Base-by-base conservation (phyloP, 1,284 basidiomycete species). In the Porogramme epimiltina region DNA sequence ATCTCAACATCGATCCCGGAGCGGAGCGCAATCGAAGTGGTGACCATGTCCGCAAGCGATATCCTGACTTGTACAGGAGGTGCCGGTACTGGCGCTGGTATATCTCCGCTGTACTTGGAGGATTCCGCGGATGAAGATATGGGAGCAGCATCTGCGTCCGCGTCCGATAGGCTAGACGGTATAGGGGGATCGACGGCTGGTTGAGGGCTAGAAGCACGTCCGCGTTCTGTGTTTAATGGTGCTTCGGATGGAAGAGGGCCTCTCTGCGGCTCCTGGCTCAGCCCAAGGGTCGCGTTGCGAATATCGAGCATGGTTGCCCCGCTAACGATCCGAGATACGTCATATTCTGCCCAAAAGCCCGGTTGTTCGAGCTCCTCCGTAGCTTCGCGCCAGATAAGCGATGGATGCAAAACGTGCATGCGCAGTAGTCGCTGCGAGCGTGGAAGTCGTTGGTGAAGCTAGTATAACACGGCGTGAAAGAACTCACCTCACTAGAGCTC, bases 281-380 rank as follows among this genome's bases (percentile, higher is more conserved):
- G 31, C 15, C 56, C 58, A 11, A 82, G 62, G 20, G 78, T 73
- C 3, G 77, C 77, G 54, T 83, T 83, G 39, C 79, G 79, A 19
- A 84, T 72, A 59, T 88, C 85, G 44, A 91, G 76, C 79, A 89
- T 84, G 37, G 77, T 76, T 48, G 86, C 86, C 64, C 91, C 87
- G 45, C 82, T 86, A 23, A 82, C 78, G 49, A 93, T 87, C 42
- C 82, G 77, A 15, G 86, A 75, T 20, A 87, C 75, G 56, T 82
- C 81, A 62, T 87, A 86, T 36, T 79, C 72, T 8, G 74, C 67
- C 89, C 89, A 95, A 51, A 85, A 81, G 55, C 83, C 78, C 18
- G 76, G 75, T 57, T 83, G 77, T 4, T 73, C 73, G 6, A 93
- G 73, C 61, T 95, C 93, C 8, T 76, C 74, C 11, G 70, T 66